These are phyloP conservation scores for Cercophora newfieldiana DNA, from an alignment of 495 filamentous ascomycete species.

Conservation along the genomic window DNA sequence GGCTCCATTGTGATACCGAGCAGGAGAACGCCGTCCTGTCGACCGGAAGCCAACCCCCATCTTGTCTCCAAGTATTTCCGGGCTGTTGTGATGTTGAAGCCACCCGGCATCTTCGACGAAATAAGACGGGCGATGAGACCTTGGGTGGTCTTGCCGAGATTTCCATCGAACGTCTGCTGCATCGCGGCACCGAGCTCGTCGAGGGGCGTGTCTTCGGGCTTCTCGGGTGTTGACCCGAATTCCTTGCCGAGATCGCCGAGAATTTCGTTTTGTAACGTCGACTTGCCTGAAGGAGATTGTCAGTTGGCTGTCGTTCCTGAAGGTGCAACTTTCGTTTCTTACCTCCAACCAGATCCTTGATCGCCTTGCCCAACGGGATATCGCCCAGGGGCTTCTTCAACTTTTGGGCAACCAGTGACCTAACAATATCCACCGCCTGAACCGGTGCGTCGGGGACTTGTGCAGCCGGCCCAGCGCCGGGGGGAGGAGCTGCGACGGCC, in stretches of 20 bases:
- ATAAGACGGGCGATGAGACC: constrained; percentile 92
- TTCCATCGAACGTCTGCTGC: constrained; percentile 97
- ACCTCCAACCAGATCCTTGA: constrained; percentile 99
- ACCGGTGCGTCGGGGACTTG: constrained; percentile 84
- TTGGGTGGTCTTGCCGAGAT: constrained; percentile 94
- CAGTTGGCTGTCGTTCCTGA: constrained; percentile 13
- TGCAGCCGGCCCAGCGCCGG: constrained; percentile 84
- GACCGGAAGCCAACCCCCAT: constrained; percentile 84
- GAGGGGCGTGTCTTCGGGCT: constrained; percentile 94
- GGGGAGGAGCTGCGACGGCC: constrained; percentile 58
- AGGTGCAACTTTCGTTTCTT: constrained; percentile 33
- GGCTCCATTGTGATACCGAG: constrained; percentile 93
- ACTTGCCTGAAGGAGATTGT: constrained; percentile 67
- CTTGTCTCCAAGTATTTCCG: constrained; percentile 92
- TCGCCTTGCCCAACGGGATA: constrained; percentile 92
- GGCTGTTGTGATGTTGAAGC: constrained; percentile 95
- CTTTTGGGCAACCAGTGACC: constrained; percentile 95
- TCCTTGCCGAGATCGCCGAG: constrained; percentile 95
- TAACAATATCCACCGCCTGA: constrained; percentile 82
- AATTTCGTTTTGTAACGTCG: constrained; percentile 96
- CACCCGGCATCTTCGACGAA: constrained; percentile 98
- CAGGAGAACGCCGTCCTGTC: constrained; percentile 89
- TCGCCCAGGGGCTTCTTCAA: constrained; percentile 90
- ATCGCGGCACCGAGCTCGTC: constrained; percentile 94
- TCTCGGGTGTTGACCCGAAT: constrained; percentile 96